Percentiles rank a stretch among this genome's conserved stretches.
Evolutionary conservation across 805 yeast genomes (phyloP).

Genomic region (Suhomyces tanzawaensis): DNA sequence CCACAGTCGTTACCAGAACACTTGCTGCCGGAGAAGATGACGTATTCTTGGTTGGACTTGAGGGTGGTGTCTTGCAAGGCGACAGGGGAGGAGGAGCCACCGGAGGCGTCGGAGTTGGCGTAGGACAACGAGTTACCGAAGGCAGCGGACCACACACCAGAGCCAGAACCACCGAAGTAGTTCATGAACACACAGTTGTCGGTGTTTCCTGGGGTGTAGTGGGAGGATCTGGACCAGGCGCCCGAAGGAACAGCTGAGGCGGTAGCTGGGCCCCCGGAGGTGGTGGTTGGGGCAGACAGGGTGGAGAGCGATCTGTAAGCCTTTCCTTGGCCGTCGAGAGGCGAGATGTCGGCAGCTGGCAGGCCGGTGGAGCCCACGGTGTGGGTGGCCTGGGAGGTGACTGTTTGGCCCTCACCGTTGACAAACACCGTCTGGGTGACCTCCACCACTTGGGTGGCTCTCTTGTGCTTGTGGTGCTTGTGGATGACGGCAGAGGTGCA

Average conservation of each 20-base stretch:
- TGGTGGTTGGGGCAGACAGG: slow-evolving; percentile 14
- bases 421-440: slow-evolving; percentile 80
- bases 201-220: slow-evolving; percentile 63
- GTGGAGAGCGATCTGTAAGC: slow-evolving; percentile 11
- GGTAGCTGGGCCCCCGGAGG: slow-evolving; percentile 5
- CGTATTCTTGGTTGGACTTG: slow-evolving; percentile 72
- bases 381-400: slow-evolving; percentile 22
- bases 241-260: slow-evolving; percentile 30
- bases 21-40: slow-evolving; percentile 72
- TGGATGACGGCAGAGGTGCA: slow-evolving; percentile 46
- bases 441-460: slow-evolving; percentile 63
- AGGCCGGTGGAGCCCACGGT: slow-evolving; percentile 16
- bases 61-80: slow-evolving; percentile 68
- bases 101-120: slow-evolving; percentile 72
- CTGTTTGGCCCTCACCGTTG: slow-evolving; percentile 53
- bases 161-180: slow-evolving; percentile 83
- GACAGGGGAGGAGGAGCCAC: slow-evolving; percentile 66
- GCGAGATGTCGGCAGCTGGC: slow-evolving; percentile 15
- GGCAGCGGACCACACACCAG: slow-evolving; percentile 83
- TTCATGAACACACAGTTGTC: slow-evolving; percentile 79
- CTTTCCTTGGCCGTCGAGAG: slow-evolving; percentile 10
- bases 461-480: slow-evolving; percentile 51
- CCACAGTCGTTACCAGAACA: slow-evolving; percentile 25
- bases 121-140: slow-evolving; percentile 93
- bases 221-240: slow-evolving; percentile 75